Percentiles rank a stretch among this genome's conserved stretches.
Conservation (phyloP, 1,284 basidiomycete genomes). For the Schizophyllum commune region DNA sequence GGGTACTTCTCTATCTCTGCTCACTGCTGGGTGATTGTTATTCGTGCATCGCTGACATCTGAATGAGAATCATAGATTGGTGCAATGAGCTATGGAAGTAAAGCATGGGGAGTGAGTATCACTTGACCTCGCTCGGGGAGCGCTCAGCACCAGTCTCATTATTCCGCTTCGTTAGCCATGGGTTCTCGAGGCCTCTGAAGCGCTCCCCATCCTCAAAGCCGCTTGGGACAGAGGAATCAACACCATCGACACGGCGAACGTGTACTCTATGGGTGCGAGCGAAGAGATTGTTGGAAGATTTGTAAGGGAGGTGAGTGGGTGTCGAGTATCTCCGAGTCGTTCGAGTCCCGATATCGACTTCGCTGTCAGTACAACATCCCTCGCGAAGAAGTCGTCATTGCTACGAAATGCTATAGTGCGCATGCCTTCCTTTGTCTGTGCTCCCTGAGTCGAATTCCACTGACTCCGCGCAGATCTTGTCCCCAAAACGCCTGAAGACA, state of each 20-base stretch:
- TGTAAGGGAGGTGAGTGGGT: conserved; percentile 22
- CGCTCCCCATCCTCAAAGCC: conserved; percentile 32
- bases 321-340: not conserved
- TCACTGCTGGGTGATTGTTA: not conserved
- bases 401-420: conserved; percentile 28
- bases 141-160: too few species aligned
- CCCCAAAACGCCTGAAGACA: not conserved
- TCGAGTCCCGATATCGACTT: not conserved
- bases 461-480: not conserved
- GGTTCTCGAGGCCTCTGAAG: conserved; percentile 36
- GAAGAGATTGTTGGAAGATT: conserved; percentile 43
- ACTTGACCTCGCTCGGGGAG: not conserved
- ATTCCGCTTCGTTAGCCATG: conserved; percentile 21
- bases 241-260: conserved; percentile 49
- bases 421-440: not conserved
- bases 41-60: not conserved
- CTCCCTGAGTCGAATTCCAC: not conserved
- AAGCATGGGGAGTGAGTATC: conserved; percentile 10
- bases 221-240: conserved; percentile 39
- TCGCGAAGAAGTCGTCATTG: conserved; percentile 40
- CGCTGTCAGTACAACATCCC: conserved; percentile 41
- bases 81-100: conserved; percentile 13
- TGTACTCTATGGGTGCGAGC: conserved; percentile 44
- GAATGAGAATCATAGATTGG: conserved; percentile 12
- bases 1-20: not conserved